Base-by-base conservation (phyloP, 306 rosid species). In the Oemleria cerasiformis region DNA sequence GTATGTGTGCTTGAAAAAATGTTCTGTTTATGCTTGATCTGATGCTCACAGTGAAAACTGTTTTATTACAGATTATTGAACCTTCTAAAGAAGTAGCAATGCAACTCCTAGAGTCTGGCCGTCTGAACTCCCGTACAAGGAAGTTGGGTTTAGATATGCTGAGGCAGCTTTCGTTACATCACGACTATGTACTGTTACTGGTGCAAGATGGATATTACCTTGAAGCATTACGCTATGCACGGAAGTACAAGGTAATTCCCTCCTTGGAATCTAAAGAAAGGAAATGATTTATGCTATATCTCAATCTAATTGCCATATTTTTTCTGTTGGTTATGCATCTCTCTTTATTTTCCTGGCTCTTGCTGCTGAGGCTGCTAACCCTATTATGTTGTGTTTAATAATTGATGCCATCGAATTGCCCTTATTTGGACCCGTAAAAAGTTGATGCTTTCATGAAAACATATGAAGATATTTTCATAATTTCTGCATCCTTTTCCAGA, bases 131-230 rank as follows among this genome's bases (percentile, higher is more conserved):
- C 57, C 86, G 78, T 53, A 89, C 86, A 53, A 85, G 97, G 86
- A 94, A 94, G 82, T 83, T 94, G 75, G 99, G 99, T 78, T 87
- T 91, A 60, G 92, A 89, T 81, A 94, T 94, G 99, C 89, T 91
- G 66, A 91, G 97, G 74, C 90, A 84, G 81, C 95, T 94, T 65
- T 88, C 96, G 77, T 87, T 94, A 56, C 97, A 91, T 81, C 86
- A 89, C 73, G 99, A 94, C 81, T 94, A 91, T 63, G 90, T 89
- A 34, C 81, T 88, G 68, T 67, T 85, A 62, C 92, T 89, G 15
- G 97, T 88, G 75, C 92, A 94, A 83, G 97, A 91, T 53, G 96
- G 99, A 69, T 88, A 86, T 85, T 89, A 85, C 87, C 88, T 94
- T 70, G 96, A 94, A 86, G 96, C 96, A 57, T 83, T 94, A 75